phyloP scores from a whole-genome alignment of 192 early-diverging fungal species.

The Haplosporangium gracile region DNA sequence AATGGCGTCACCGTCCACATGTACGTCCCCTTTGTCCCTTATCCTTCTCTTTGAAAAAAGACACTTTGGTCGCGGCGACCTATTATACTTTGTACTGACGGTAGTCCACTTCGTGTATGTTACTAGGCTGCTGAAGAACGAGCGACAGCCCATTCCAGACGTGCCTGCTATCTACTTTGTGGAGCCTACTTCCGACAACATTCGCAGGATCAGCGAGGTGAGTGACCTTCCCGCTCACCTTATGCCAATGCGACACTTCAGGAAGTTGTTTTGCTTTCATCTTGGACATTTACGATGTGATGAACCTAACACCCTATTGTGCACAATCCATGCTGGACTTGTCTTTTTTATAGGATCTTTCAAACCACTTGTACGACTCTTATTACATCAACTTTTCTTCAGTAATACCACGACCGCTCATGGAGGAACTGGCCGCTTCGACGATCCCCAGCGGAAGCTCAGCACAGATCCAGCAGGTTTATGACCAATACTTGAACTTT shows the following conservation, averaged over 20 bases:
- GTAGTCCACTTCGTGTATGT: neutral
- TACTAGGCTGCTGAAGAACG: constrained; percentile 82
- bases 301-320: neutral
- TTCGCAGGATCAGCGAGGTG: constrained; percentile 85
- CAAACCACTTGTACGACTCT: constrained; percentile 91
- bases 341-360: constrained; percentile 76
- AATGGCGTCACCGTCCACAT: constrained; percentile 98
- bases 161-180: constrained; percentile 98
- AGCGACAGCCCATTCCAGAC: constrained; percentile 92
- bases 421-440: constrained; percentile 95
- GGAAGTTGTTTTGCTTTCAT: neutral
- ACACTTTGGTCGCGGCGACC: neutral
- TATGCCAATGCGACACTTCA: neutral
- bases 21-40: constrained; percentile 59
- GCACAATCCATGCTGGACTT: neutral
- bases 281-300: neutral
- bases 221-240: neutral
- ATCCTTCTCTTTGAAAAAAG: neutral
- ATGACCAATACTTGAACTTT: constrained; percentile 98
- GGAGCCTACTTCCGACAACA: constrained; percentile 89
- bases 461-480: constrained; percentile 89
- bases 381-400: constrained; percentile 97
- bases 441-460: constrained; percentile 81
- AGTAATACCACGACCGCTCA: constrained; percentile 84
- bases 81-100: neutral